Evolutionary conservation across 805 yeast species (phyloP).

Genomic region (Candida maltosa): DNA sequence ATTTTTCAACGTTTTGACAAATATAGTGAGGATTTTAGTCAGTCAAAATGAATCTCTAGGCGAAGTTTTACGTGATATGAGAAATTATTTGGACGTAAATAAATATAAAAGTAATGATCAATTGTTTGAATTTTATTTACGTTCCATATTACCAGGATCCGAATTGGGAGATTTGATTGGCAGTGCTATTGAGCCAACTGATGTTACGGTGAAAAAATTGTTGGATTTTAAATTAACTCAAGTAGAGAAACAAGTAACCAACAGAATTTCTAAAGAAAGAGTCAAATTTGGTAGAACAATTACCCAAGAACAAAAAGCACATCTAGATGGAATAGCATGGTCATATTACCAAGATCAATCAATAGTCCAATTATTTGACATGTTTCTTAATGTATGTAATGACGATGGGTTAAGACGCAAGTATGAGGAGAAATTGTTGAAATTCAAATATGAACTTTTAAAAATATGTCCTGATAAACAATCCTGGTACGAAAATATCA

Average conservation of each 20-base stretch:
- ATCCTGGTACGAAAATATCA: slow-evolving; percentile 34
- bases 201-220: slow-evolving; percentile 42
- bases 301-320: slow-evolving; percentile 36
- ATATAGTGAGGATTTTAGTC: slow-evolving; percentile 33
- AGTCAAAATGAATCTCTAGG: slow-evolving; percentile 43
- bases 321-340: slow-evolving; percentile 42
- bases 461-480: slow-evolving; percentile 51
- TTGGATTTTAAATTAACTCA: slow-evolving; percentile 35
- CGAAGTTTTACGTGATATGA: slow-evolving; percentile 48
- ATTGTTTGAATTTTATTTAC: slow-evolving; percentile 46
- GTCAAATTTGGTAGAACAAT: slow-evolving; percentile 44
- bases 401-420: slow-evolving; percentile 59
- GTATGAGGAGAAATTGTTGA: slow-evolving; percentile 59
- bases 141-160: slow-evolving; percentile 53
- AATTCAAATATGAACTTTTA: slow-evolving; percentile 53
- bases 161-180: slow-evolving; percentile 52
- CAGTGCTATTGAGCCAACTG: slow-evolving; percentile 39
- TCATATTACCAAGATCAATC: slow-evolving; percentile 47
- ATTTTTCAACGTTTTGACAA: slow-evolving; percentile 48
- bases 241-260: slow-evolving; percentile 42
- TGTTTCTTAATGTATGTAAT: slow-evolving; percentile 52
- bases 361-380: slow-evolving; percentile 51
- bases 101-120: slow-evolving; percentile 23
- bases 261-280: slow-evolving; percentile 43
- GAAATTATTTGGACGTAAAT: slow-evolving; percentile 40